These are phyloP conservation scores for Ophiostoma sp. DNA, from an alignment of 2,329 filamentous ascomycete genomes.

Conservation along the genomic window DNA sequence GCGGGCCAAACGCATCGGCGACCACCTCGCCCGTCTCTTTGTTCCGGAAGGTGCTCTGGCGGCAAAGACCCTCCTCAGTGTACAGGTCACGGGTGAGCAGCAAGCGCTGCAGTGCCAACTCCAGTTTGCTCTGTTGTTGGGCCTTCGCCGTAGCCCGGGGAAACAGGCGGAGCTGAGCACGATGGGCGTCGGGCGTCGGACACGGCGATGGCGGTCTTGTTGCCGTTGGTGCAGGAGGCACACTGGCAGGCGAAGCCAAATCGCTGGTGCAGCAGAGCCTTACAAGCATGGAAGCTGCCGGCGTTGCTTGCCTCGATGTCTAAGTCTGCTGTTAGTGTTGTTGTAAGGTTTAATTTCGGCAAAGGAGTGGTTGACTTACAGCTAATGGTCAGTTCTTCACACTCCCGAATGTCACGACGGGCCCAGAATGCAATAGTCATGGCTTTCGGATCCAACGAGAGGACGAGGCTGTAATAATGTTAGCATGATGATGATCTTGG, in stretches of 20 bases:
- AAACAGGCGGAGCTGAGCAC: too few species aligned
- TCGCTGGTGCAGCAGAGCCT: constrained; percentile 28
- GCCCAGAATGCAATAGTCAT: constrained; percentile 33
- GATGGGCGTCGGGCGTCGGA: constrained; percentile 35
- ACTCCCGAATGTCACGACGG: constrained; percentile 33
- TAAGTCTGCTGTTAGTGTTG: constrained; percentile 11
- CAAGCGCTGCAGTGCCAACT: constrained; percentile 32
- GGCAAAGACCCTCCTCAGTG: constrained; percentile 12
- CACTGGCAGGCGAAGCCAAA: constrained; percentile 38
- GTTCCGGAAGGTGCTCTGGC: neutral
- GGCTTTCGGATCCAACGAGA: constrained; percentile 23
- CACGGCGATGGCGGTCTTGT: neutral
- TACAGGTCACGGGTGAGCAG: neutral
- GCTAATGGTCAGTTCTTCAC: constrained; percentile 38
- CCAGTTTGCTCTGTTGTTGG: too few species aligned
- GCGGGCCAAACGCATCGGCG: constrained; percentile 27
- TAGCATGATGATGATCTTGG: too few species aligned
- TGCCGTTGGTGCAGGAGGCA: constrained; percentile 30
- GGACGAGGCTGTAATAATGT: too few species aligned
- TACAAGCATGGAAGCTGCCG: constrained; percentile 27
- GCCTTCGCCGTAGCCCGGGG: too few species aligned
- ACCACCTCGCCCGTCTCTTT: neutral
- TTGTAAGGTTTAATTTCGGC: too few species aligned
- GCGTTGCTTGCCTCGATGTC: constrained; percentile 30
- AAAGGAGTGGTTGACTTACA: too few species aligned